Base-by-base conservation (phyloP, 495 filamentous ascomycete species). In the Hypoxylon lienhwacheense region DNA sequence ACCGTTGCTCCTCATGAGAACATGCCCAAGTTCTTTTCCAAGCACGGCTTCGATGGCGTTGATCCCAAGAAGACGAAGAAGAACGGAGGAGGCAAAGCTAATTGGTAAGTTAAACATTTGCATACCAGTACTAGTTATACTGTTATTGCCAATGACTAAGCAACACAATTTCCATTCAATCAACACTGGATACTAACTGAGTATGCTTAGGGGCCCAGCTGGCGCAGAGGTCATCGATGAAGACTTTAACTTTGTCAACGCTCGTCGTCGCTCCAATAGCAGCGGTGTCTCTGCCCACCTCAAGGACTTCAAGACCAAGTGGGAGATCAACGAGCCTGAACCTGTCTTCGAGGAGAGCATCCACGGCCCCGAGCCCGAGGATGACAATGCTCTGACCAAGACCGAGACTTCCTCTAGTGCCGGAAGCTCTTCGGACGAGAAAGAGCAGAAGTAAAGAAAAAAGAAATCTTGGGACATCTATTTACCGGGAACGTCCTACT, bases 241-340 rank as follows among this genome's bases (percentile, higher is more conserved):
- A 55, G 74, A 77, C 19, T 95, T 89, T 75, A 91, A 84, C 64
- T 81, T 92, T 47, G 78, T 78, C 74, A 95, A 96, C 63, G 78
- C 89, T 28, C 90, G 92, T 55, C 92, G 92, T 70, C 91, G 88
- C 61, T 92, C 89, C 66, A 97, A 96, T 74, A 91, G 85, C 72
- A 91, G 85, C 73, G 80, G 81, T 47, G 77, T 86, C 53, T 82
- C 87, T 55, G 96, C 96, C 81, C 95, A 92, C 81, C 85, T 90
- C 61, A 96, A 97, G 82, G 92, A 98, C 79, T 97, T 98, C 85
- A 95, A 93, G 80, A 85, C 86, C 68, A 91, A 90, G 81, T 89
- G 96, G 51, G 83, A 91, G 79, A 85, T 98, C 73, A 81, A 84
- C 60, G 83, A 82, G 60, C 79, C 96, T 64, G 87, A 85, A 75